Base-by-base conservation (phyloP, 345 rosid species). In the Psidium friedrichsthalianum region DNA sequence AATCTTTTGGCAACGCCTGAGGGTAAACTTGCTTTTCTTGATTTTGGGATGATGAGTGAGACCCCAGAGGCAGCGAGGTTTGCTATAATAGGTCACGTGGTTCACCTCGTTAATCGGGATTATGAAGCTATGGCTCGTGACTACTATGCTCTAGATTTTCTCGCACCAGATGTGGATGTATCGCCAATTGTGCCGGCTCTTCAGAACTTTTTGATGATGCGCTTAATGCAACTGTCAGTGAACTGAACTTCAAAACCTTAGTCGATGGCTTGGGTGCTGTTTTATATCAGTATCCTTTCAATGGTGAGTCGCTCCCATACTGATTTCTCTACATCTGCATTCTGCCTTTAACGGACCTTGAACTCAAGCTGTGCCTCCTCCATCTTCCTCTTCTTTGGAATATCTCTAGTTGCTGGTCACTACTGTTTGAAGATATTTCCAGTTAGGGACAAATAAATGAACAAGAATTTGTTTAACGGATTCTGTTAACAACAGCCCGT, bases 41-140 rank as follows among this genome's bases (percentile, higher is more conserved):
- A 97, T 88, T 97, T 95, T 89, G 98, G 99, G 47, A 97, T 97
- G 99, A 97, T 97, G 98, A 97, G 99, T 87, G 98, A 97, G 90
- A 95, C 99, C 85, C 99, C 99, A 10, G 99, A 97, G 93, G 98
- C 91, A 85, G 99, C 99, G 74, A 95, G 99, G 90, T 91, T 86
- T 90, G 98, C 99, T 22, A 97, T 97, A 56, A 95, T 97, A 51
- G 99, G 99, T 64, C 93, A 91, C 82, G 93, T 91, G 14, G 93
- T 91, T 87, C 99, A 97, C 92, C 87, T 97, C 89, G 99, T 97
- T 54, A 97, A 95, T 92, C 91, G 99, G 80, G 99, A 97, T 90
- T 95, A 97, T 83, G 98, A 95, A 90, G 99, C 99, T 85, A 97
- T 97, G 99, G 98, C 99, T 54, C 92, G 90, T 86, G 99, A 97